These are phyloP conservation scores for Fusarium sp. DNA, from an alignment of 2,329 filamentous ascomycete species.

Conservation along the genomic window DNA sequence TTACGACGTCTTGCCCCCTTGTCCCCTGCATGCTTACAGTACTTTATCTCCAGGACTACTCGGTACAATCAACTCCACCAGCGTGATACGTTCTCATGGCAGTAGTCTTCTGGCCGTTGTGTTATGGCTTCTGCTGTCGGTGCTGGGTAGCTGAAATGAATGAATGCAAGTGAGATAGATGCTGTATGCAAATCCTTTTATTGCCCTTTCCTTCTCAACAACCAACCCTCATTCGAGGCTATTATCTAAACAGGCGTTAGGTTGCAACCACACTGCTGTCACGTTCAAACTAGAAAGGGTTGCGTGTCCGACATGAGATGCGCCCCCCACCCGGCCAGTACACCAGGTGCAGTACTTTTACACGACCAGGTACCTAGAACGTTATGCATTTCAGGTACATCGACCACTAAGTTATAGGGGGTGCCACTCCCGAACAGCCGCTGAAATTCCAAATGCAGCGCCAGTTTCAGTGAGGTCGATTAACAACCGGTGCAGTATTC, in stretches of 20 bases:
- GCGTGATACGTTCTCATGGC: conserved; percentile 32
- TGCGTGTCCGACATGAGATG: conserved; percentile 33
- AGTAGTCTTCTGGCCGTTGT: conserved; percentile 10
- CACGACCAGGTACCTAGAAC: not conserved
- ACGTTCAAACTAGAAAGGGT: conserved; percentile 37
- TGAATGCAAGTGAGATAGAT: conserved; percentile 11
- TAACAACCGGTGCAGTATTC: conserved; percentile 7
- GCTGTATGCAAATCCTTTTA: not conserved
- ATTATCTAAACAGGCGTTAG: conserved; percentile 23
- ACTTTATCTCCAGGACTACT: conserved; percentile 33
- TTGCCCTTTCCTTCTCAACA: conserved; percentile 16
- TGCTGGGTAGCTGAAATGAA: conserved; percentile 12
- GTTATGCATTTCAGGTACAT: conserved; percentile 3
- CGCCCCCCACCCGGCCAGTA: conserved; percentile 13
- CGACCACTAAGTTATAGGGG: conserved; percentile 20
- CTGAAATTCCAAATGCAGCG: conserved; percentile 7
- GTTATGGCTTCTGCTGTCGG: conserved; percentile 10
- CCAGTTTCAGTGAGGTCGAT: conserved; percentile 3
- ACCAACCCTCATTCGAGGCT: conserved; percentile 21
- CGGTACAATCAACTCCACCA: conserved; percentile 25
- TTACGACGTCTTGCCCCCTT: conserved; percentile 44
- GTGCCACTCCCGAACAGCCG: conserved; percentile 21
- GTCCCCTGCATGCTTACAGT: conserved; percentile 44
- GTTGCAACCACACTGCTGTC: conserved; percentile 33
- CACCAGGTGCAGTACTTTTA: not conserved